Conservation (phyloP, 768 basidiomycete genomes). For the Psilocybe tampanensis region DNA sequence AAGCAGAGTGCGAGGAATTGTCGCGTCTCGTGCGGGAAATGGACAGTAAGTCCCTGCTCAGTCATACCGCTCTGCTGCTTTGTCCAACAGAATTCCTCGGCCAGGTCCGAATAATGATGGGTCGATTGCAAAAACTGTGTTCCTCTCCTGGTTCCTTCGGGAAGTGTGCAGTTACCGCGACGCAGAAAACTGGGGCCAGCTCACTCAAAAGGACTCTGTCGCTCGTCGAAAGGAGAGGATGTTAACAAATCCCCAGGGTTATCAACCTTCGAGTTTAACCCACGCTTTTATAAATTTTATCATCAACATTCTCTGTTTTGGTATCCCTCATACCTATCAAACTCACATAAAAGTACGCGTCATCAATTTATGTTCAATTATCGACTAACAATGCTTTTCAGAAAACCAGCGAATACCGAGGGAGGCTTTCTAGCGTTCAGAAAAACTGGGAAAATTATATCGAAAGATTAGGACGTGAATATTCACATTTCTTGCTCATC, state of each 20-base stretch:
- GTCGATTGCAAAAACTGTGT: conserved; percentile 44
- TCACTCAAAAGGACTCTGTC: conserved; percentile 35
- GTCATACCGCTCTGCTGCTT: neutral
- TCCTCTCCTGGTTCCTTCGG: conserved; percentile 53
- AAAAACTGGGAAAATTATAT: conserved; percentile 53
- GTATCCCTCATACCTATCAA: conserved; percentile 54
- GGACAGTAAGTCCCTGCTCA: conserved; percentile 24
- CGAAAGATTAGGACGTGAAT: conserved; percentile 52
- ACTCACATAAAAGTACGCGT: conserved; percentile 43
- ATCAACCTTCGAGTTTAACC: conserved; percentile 24
- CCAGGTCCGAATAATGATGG: conserved; percentile 33
- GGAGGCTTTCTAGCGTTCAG: conserved; percentile 49
- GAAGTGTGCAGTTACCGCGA: conserved; percentile 53
- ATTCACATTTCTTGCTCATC: conserved; percentile 57
- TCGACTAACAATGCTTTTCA: conserved; percentile 10
- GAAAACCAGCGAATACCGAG: conserved; percentile 49
- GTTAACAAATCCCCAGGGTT: conserved; percentile 10
- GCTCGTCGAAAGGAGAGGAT: conserved; percentile 21
- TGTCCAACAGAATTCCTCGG: neutral
- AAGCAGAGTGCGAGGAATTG: conserved; percentile 54
- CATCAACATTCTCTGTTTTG: conserved; percentile 49
- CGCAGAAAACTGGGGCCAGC: conserved; percentile 45
- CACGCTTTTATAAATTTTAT: conserved; percentile 35
- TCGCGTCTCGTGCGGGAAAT: conserved; percentile 39
- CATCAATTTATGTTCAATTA: neutral